Evolutionary conservation across 352 stramenopile species (phyloP).

Genomic region (Globisporangium nodosum): DNA sequence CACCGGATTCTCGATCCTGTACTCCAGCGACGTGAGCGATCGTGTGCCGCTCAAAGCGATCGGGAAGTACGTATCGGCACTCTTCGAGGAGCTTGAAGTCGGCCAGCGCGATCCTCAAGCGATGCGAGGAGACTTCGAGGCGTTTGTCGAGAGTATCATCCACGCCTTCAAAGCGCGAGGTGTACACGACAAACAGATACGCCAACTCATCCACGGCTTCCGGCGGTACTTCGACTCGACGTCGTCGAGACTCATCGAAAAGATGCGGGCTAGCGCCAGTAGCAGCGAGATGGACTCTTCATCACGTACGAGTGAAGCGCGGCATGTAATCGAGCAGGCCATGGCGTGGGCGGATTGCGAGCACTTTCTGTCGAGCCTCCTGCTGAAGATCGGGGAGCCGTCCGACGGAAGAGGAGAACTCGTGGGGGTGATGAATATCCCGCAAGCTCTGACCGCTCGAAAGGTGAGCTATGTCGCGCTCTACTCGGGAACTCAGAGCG

Average conservation of each 20-base stretch:
- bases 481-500: slow-evolving; percentile 21
- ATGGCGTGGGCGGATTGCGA: slow-evolving; percentile 13
- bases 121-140: slow-evolving; percentile 18
- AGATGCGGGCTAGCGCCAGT: slow-evolving; percentile 12
- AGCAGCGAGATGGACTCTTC: neutral
- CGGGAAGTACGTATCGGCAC: slow-evolving; percentile 44
- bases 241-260: slow-evolving; percentile 19
- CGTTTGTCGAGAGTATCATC: slow-evolving; percentile 29
- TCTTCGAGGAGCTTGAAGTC: slow-evolving; percentile 33
- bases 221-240: slow-evolving; percentile 24
- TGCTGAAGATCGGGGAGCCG: slow-evolving; percentile 16
- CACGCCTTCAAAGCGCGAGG: slow-evolving; percentile 33
- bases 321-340: neutral
- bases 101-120: neutral
- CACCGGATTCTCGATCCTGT: slow-evolving; percentile 46
- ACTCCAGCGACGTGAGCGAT: slow-evolving; percentile 26
- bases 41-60: slow-evolving; percentile 21
- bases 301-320: neutral
- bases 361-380: slow-evolving; percentile 16
- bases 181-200: slow-evolving; percentile 18
- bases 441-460: slow-evolving; percentile 21
- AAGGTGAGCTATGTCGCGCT: slow-evolving; percentile 31
- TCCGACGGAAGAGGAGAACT: neutral
- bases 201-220: slow-evolving; percentile 23
- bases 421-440: slow-evolving; percentile 18